Percentiles rank a stretch among this genome's conserved stretches.
Evolutionary conservation across 768 basidiomycete species (phyloP).

Genomic region (Leccinum pellstonianum): DNA sequence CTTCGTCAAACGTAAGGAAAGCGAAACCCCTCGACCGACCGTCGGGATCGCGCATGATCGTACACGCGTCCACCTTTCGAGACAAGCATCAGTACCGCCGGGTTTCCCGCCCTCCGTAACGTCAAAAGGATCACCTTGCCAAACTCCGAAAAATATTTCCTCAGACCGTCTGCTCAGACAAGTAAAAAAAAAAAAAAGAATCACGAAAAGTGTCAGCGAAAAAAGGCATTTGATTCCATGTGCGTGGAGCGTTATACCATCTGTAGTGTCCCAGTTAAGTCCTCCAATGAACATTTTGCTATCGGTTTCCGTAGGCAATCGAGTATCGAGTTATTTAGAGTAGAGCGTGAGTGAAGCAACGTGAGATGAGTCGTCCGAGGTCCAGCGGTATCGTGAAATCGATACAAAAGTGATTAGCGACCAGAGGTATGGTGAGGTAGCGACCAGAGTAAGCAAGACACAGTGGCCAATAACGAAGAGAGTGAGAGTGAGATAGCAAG

Average conservation of each 20-base stretch:
- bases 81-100: conserved; percentile 13
- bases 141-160: conserved; percentile 76
- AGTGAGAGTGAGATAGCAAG: conserved; percentile 21
- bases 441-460: conserved; percentile 33
- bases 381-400: conserved; percentile 39
- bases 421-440: conserved; percentile 36
- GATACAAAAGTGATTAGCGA: conserved; percentile 34
- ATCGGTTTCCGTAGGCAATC: conserved; percentile 36
- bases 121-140: conserved; percentile 53
- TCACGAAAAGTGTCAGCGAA: conserved; percentile 28
- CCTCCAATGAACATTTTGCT: conserved; percentile 93
- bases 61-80: conserved; percentile 70
- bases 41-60: conserved; percentile 79
- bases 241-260: conserved; percentile 55
- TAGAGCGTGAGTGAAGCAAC: conserved; percentile 26
- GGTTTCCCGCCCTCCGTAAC: not conserved
- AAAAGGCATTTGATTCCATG: conserved; percentile 24
- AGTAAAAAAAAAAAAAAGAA: conserved; percentile 10
- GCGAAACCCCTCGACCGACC: conserved; percentile 82
- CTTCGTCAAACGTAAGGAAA: conserved; percentile 77
- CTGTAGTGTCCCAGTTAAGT: conserved; percentile 89
- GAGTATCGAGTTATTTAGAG: conserved; percentile 30
- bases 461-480: conserved; percentile 27
- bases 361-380: conserved; percentile 28
- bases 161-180: conserved; percentile 52